Evolutionary conservation across 768 basidiomycete genomes (phyloP), one percentile per base, ranked within the genome.

Genomic region (Lactifluus piperatus): DNA sequence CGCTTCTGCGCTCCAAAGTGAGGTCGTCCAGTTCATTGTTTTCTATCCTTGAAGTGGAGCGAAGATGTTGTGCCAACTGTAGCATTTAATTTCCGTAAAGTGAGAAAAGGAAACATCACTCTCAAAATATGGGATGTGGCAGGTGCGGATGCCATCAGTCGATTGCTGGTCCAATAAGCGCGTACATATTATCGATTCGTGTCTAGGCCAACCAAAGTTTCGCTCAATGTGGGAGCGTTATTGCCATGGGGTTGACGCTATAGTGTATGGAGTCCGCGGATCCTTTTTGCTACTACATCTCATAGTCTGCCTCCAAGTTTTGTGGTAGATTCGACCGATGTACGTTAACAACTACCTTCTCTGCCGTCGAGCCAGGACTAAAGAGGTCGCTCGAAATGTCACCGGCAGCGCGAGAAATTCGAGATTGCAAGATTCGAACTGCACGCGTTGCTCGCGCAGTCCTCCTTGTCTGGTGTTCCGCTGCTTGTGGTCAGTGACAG

Each of bases 51-150:
- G 67, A 37, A 94, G 83, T 97, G 91, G 88, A 91, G 88, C 59
- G 91, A 94, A 75, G 94, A 95, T 55, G 91, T 94, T n/a, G 93
- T 93, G 0, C 94, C 94, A 0, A 97, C 94, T 1, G 88, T 97
- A 22, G 91, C 93, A 7, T 97, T 93, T 76, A 94, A 93, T 66
- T 84, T 93, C 67, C 80, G 90, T 20, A 91, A 90, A 70, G 85
- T 95, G 13, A 77, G 86, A 62, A 92, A 91, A 67, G 92, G 91
- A 13, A 94, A 92, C 60, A 84, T 95, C 1, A 91, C 89, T 0
- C 75, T 97, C 68, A 95, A 93, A 71, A 84, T 97, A 49, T 97
- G 94, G 94, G 94, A 97, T 71, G 89, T 97, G 39, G 93, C 93
- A 62, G 92, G 87, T 90, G 62, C 65, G 81, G 64, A 14, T 44